These are phyloP conservation scores for Lentinus brumalis DNA, from an alignment of 768 basidiomycete genomes.

Conservation along the genomic window DNA sequence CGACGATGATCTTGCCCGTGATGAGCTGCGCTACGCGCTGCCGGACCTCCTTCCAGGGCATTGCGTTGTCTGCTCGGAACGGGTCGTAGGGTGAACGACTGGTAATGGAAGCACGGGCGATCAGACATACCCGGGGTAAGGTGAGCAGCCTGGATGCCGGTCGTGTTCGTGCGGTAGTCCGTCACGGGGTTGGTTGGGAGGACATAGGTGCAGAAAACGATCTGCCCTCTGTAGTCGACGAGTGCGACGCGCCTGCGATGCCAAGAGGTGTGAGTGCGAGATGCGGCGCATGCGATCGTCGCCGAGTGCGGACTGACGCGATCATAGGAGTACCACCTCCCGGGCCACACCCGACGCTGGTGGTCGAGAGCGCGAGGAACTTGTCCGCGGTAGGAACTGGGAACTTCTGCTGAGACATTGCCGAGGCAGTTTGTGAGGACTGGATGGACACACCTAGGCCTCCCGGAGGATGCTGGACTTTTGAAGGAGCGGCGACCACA, in stretches of 20 bases:
- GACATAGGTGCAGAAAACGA: conserved; percentile 66
- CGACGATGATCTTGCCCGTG: conserved; percentile 71
- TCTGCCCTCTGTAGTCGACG: conserved; percentile 47
- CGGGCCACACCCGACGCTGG: conserved; percentile 71
- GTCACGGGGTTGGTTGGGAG: conserved; percentile 66
- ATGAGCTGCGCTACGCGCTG: conserved; percentile 64
- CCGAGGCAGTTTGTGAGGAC: conserved; percentile 4
- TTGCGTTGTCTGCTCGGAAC: conserved; percentile 45
- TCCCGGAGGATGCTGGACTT: neutral
- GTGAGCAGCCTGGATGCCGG: conserved; percentile 50
- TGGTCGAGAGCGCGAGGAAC: conserved; percentile 59
- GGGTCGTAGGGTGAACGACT: neutral
- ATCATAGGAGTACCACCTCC: conserved; percentile 83
- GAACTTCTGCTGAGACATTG: conserved; percentile 28
- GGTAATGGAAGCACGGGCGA: neutral
- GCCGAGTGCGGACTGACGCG: conserved; percentile 54
- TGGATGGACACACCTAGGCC: conserved; percentile 7
- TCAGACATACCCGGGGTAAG: conserved; percentile 40
- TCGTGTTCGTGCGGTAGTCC: conserved; percentile 71
- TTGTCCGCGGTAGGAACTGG: conserved; percentile 40
- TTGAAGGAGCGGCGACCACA: neutral
- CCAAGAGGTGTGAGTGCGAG: conserved; percentile 11
- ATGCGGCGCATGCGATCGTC: conserved; percentile 6
- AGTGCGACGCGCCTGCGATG: conserved; percentile 44
- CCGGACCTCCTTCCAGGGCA: conserved; percentile 65